A percentile compares a stretch with the other conserved stretches of the same genome.
phyloP scores from a whole-genome alignment of 768 basidiomycete genomes.

The Boletales sp. region DNA sequence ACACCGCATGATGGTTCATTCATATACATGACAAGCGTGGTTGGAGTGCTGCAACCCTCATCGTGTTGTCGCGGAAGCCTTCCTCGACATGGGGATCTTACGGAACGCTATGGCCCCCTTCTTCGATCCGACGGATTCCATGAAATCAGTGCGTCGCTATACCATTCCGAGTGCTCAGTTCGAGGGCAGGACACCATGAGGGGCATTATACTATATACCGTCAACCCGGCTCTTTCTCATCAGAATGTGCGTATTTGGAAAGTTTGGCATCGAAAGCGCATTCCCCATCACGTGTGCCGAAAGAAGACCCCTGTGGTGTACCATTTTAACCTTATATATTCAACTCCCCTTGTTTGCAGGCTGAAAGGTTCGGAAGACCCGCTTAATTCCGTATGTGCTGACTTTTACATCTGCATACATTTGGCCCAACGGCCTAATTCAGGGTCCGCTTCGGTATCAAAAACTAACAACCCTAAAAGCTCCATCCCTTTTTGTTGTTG shows the following conservation, averaged over 20 bases:
- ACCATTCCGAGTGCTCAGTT: constrained; percentile 2
- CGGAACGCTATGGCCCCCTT: background rate
- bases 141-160: constrained; percentile 6
- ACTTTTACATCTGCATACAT: background rate
- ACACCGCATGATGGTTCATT: constrained; percentile 2
- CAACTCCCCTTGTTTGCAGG: background rate
- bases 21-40: background rate
- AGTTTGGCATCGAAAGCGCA: constrained; percentile 23
- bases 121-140: background rate
- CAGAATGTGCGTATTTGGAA: constrained; percentile 21
- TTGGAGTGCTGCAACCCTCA: constrained; percentile 6
- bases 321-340: constrained; percentile 1
- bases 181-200: constrained; percentile 26
- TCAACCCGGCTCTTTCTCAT: constrained; percentile 3
- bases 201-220: background rate
- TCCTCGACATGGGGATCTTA: constrained; percentile 3
- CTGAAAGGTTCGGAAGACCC: constrained; percentile 1
- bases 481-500: constrained; percentile 1
- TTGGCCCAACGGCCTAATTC: constrained; percentile 1
- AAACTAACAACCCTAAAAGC: constrained; percentile 12
- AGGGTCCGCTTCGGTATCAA: constrained; percentile 1
- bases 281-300: constrained; percentile 1
- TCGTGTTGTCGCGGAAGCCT: background rate
- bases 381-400: constrained; percentile 4
- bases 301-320: constrained; percentile 7